phyloP scores from a whole-genome alignment of 1,284 basidiomycete species.

The Leccinum colubrinum region DNA sequence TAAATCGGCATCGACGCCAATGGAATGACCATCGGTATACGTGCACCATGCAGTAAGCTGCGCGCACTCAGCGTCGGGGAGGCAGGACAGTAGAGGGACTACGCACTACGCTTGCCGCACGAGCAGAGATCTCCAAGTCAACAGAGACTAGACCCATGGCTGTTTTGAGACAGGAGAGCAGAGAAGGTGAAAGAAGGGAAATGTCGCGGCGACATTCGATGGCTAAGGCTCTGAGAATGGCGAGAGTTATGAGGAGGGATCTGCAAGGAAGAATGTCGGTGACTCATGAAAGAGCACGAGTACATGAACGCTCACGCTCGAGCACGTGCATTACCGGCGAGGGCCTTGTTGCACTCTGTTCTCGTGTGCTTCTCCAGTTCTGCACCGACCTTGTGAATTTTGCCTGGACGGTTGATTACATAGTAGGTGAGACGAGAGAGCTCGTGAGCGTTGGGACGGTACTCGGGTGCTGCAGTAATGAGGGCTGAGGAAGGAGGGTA shows the following conservation, averaged over 20 bases:
- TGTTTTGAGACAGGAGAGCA: conserved; percentile 73
- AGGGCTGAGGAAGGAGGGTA: conserved; percentile 87
- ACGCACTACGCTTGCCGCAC: conserved; percentile 81
- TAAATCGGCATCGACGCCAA: conserved; percentile 73
- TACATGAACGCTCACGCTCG: conserved; percentile 64
- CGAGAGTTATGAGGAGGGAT: conserved; percentile 83
- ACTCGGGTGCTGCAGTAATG: too few relatives aligned
- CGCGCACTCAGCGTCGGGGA: not conserved
- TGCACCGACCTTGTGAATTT: too few relatives aligned
- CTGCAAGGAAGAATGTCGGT: conserved; percentile 37
- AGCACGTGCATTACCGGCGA: conserved; percentile 70
- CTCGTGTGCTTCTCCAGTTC: too few relatives aligned
- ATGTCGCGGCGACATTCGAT: conserved; percentile 90
- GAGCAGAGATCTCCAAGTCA: conserved; percentile 85
- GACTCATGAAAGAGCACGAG: not conserved
- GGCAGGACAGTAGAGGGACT: not conserved
- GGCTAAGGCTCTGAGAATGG: conserved; percentile 83
- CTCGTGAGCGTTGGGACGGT: conserved; percentile 86
- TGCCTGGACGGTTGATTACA: too few relatives aligned
- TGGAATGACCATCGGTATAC: conserved; percentile 81
- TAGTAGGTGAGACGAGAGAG: conserved; percentile 83
- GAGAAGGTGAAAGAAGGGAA: conserved; percentile 74
- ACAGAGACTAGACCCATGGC: conserved; percentile 59
- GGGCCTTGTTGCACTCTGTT: conserved; percentile 67
- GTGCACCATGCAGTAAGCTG: conserved; percentile 94